Evolutionary conservation across 352 stramenopile species (phyloP).

Genomic region (Pelagophyceae sp.): DNA sequence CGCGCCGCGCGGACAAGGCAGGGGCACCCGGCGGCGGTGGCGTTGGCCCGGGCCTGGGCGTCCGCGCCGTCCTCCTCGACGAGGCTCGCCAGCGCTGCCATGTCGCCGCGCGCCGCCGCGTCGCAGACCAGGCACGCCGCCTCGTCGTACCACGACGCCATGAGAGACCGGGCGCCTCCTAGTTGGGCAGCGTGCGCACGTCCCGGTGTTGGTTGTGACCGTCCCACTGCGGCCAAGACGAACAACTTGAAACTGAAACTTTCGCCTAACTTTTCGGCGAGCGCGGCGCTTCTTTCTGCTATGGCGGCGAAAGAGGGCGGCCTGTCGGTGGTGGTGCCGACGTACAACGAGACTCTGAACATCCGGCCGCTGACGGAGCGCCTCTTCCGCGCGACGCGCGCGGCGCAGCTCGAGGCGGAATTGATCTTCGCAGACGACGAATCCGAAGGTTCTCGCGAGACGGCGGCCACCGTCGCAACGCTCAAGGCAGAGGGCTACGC

Average conservation of each 20-base stretch:
- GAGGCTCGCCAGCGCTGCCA: background rate
- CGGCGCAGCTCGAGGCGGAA: constrained; percentile 22
- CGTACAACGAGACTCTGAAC: constrained; percentile 31
- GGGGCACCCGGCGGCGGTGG: too few species aligned
- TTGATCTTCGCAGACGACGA: constrained; percentile 35
- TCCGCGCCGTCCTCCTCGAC: background rate
- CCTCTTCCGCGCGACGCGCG: constrained; percentile 30
- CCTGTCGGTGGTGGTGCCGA: constrained; percentile 31
- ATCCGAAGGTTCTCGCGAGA: constrained; percentile 20
- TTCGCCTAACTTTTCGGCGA: too few species aligned
- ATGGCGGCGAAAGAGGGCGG: background rate
- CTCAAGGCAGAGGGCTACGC: constrained; percentile 28
- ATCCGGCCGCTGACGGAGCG: constrained; percentile 30
- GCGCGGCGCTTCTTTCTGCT: too few species aligned
- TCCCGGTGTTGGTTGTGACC: too few species aligned
- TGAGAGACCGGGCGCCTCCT: too few species aligned
- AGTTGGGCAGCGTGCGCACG: too few species aligned
- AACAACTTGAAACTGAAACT: too few species aligned
- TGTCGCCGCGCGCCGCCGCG: background rate
- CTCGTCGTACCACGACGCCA: background rate
- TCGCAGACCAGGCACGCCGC: background rate
- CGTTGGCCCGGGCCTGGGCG: too few species aligned
- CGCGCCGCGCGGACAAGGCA: background rate
- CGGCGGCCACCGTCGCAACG: constrained; percentile 20
- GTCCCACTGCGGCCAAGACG: too few species aligned